Evolutionary conservation across 2,329 filamentous ascomycete genomes (phyloP), one percentile per base, ranked within the genome.

Genomic region (Penicillium sp.): DNA sequence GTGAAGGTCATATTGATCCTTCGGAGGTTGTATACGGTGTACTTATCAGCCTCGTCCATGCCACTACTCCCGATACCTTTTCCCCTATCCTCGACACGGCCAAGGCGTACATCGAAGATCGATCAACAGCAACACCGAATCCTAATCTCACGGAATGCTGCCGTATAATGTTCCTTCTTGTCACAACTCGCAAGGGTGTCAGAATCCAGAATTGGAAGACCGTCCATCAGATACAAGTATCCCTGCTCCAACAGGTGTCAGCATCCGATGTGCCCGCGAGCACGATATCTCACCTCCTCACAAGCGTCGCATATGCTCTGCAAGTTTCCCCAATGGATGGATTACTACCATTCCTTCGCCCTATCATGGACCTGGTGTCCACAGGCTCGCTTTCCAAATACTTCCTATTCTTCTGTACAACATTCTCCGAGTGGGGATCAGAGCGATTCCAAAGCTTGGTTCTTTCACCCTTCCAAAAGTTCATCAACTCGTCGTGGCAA

Each of bases 381-480:
- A 79, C 80, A 43, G 82, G 86, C 37, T 78, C 79, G 1, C 78
- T 91, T 61, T 81, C 85, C 62, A 72, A 72, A 43, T 86, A 84
- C 75, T 97, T 95, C 66, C 79, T 97, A 36, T 80, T 84, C 0
- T 95, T 97, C 68, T 96, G 89, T 69, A 85, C 86, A 12, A 84
- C 88, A 44, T 84, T 93, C 58, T 85, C 88, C 0, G 80, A 89
- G 46, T 75, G 95, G 30, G 84, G 90, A 38, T 66, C 79, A 1
- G 80, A 85, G 45, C 80, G 88, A 33, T 99, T 97, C 64, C 80
- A 83, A 46, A 84, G 82, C 55, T 75, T 96, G n/a, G 79, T 95
- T 28, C 76, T 91, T 7, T 85, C 83, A 31, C 84, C 88, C 49
- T 90, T 97, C 59, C 88, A 95, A 67, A 89, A 82, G 80, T 96